Percentiles rank a stretch among this genome's conserved stretches.
Evolutionary conservation across 441 rosid species (phyloP).

Genomic region (Jatropha multifida): DNA sequence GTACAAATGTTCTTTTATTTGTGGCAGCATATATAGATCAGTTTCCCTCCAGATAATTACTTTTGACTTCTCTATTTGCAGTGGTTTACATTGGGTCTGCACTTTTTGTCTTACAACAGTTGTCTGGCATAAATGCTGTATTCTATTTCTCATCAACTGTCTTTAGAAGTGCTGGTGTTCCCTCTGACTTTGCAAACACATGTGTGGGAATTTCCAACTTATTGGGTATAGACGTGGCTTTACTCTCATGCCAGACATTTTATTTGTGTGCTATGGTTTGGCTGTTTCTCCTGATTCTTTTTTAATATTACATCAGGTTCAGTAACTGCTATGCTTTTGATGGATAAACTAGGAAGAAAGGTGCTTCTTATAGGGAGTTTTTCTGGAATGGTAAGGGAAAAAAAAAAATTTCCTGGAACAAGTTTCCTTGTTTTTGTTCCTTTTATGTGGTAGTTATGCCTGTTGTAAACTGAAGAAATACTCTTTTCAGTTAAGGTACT

Average conservation of each 20-base stretch:
- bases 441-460: not conserved
- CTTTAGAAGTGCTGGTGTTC: slow-evolving; percentile 87
- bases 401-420: not conserved
- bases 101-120: slow-evolving; percentile 98
- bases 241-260: slow-evolving; percentile 18
- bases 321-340: slow-evolving; percentile 69
- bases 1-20: slow-evolving; percentile 37
- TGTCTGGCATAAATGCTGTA: slow-evolving; percentile 92
- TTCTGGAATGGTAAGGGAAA: slow-evolving; percentile 71
- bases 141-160: slow-evolving; percentile 93
- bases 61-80: slow-evolving; percentile 57
- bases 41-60: slow-evolving; percentile 20
- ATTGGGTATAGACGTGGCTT: slow-evolving; percentile 41
- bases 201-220: slow-evolving; percentile 79
- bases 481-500: not conserved
- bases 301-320: slow-evolving; percentile 53
- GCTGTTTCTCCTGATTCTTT: slow-evolving; percentile 14
- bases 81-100: slow-evolving; percentile 96
- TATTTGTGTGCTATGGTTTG: slow-evolving; percentile 12
- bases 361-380: slow-evolving; percentile 87
- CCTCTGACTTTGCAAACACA: slow-evolving; percentile 66
- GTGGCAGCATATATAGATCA: slow-evolving; percentile 8
- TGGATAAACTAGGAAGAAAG: slow-evolving; percentile 95
- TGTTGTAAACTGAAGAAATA: too few species aligned
- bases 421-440: not conserved